A percentile compares a stretch with the other conserved stretches of the same genome.
Evolutionary conservation across 257 asterid genomes (phyloP).

Genomic region (Nicotiana benthamiana): DNA sequence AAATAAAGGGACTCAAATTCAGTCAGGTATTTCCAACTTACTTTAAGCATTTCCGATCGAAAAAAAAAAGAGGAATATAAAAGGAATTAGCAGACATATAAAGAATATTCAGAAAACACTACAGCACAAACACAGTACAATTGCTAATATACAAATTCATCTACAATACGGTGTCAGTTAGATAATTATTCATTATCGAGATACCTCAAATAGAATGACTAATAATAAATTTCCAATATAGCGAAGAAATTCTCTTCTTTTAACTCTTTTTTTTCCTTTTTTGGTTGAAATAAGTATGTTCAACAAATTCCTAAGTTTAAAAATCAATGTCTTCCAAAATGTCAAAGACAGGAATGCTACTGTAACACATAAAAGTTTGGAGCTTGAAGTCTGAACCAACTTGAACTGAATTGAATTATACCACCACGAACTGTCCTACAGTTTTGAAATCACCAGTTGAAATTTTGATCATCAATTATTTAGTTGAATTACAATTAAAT

Average conservation of each 20-base stretch:
- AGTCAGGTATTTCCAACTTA: background rate
- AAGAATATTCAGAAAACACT: background rate
- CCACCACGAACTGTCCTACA: background rate
- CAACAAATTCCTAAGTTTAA: background rate
- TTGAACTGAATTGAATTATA: background rate
- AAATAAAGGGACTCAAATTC: background rate
- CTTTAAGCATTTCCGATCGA: background rate
- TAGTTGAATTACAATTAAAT: background rate
- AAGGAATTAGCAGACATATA: background rate
- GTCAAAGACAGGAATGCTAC: background rate
- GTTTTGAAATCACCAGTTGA: constrained; percentile 1
- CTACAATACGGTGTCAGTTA: background rate
- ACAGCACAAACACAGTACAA: background rate
- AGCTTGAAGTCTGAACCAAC: background rate
- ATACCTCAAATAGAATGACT: background rate
- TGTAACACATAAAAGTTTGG: background rate
- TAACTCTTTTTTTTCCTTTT: background rate
- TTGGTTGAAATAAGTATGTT: background rate
- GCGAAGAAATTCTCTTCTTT: background rate
- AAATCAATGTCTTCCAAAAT: background rate
- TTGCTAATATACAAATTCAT: background rate
- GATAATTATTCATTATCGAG: background rate
- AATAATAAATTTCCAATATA: background rate
- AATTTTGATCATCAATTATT: background rate
- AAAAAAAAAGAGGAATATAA: background rate